Conservation (phyloP, 306 rosid genomes). For the Trifolium pratense region DNA sequence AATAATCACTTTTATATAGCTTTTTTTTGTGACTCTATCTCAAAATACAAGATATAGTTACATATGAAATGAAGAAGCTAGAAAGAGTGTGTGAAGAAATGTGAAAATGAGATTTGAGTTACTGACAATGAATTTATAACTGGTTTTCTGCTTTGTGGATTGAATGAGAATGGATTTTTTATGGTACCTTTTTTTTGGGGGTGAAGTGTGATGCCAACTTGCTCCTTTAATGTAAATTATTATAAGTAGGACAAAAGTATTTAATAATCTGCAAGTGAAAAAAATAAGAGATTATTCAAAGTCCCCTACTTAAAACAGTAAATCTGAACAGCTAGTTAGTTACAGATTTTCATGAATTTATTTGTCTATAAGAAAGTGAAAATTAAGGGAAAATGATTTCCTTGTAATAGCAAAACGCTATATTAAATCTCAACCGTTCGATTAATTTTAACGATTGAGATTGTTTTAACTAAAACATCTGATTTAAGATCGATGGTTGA, state of each 20-base stretch:
- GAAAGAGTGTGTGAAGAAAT: slow-evolving; percentile 45
- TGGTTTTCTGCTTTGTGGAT: slow-evolving; percentile 44
- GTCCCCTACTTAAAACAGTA: slow-evolving; percentile 1
- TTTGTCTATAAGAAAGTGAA: not conserved
- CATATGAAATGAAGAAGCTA: not conserved
- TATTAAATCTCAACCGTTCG: too few relatives aligned
- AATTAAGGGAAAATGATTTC: too few relatives aligned
- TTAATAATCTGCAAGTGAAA: not conserved
- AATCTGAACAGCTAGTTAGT: slow-evolving; percentile 1
- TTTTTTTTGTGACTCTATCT: slow-evolving; percentile 25
- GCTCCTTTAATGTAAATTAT: slow-evolving; percentile 15
- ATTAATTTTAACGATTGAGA: too few relatives aligned
- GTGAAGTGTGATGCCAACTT: slow-evolving; percentile 35
- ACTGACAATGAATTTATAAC: slow-evolving; percentile 68
- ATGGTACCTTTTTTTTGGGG: slow-evolving; percentile 1
- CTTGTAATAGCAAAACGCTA: too few relatives aligned
- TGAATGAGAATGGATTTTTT: slow-evolving; percentile 33
- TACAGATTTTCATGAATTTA: not conserved
- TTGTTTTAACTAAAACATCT: too few relatives aligned
- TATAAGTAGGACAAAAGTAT: slow-evolving; percentile 1
- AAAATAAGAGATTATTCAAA: not conserved
- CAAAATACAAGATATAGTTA: slow-evolving; percentile 7
- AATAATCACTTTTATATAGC: slow-evolving; percentile 3
- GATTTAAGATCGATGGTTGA: too few relatives aligned
- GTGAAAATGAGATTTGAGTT: slow-evolving; percentile 64